phyloP scores from a whole-genome alignment of 306 rosid genomes.

The Glycine tomentella region DNA sequence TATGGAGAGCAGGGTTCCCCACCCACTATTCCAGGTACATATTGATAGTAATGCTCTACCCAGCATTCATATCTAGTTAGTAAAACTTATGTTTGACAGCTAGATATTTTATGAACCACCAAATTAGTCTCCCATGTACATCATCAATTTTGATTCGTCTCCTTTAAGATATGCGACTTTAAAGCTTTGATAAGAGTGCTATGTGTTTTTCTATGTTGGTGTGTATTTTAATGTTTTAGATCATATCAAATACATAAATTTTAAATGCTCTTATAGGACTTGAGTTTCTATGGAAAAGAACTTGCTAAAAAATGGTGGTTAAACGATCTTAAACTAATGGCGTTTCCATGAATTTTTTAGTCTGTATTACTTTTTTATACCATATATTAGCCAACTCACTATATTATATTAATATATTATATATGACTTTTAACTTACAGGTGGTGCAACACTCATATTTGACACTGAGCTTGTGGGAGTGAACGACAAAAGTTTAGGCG shows the following conservation, averaged over 20 bases:
- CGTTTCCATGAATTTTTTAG: background rate
- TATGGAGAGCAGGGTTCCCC: conserved; percentile 95
- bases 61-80: conserved; percentile 21
- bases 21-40: conserved; percentile 88
- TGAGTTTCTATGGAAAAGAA: too few relatives aligned
- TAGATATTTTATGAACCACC: conserved; percentile 22
- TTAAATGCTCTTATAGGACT: too few relatives aligned
- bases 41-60: background rate
- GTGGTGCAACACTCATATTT: conserved; percentile 92
- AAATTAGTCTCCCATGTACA: conserved; percentile 11
- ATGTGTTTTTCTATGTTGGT: background rate
- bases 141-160: background rate
- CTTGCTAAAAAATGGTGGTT: background rate
- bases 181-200: background rate
- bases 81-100: conserved; percentile 12
- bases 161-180: background rate
- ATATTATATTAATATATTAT: background rate
- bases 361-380: background rate
- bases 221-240: background rate
- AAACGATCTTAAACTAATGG: background rate
- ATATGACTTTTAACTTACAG: conserved; percentile 55
- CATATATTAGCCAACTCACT: background rate
- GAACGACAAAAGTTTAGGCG: conserved; percentile 55
- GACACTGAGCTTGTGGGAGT: conserved; percentile 96
- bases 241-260: background rate